Base-by-base conservation (phyloP, 805 yeast species). In the Nakazawaea wyomingensis region DNA sequence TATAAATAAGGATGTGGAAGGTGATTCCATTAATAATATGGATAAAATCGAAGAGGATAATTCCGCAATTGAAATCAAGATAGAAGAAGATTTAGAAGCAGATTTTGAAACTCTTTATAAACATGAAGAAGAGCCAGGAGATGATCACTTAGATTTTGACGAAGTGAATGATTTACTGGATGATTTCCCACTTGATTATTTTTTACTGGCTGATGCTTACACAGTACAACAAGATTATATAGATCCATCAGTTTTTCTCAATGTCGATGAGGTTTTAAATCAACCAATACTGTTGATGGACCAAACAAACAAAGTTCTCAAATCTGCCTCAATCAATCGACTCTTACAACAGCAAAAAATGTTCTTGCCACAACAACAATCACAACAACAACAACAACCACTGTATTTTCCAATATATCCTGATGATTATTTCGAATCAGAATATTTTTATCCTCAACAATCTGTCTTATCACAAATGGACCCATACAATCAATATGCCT, bases 101-200 rank as follows among this genome's bases (percentile, higher is more conserved):
- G 27, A 10, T 8, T 24, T 10, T 8, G 27, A 24, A 24, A 24
- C 27, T 10, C 10, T 24, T 24, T 10, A 7, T 8, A 24, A 24
- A 24, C 10, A 24, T 8, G 27, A 24, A 24, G 27, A 24, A 24
- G 27, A 24, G 7, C 27, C 20, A 24, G 39, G 21, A 18, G 37
- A 33, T 11, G 37, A 39, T n/a, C n/a, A n/a, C n/a, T n/a, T n/a
- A 11, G 37, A 76, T 39, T 13, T 11, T n/a, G 13, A n/a, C 13
- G n/a, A 18, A 9, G 35, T 11, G 4, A 10, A 11, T 6, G 35
- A 17, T 5, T 19, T 32, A 8, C 5, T 17, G 16, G 30, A 24
- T 47, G 89, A 82, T 54, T 82, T 82, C 62, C 89, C 90, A 3
- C 59, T 83, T 43, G 89, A 82, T 51, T 82, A 80, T 55, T 72